Evolutionary conservation across 1,139 yeast species (phyloP).

Genomic region (Debaryomyces udenii): DNA sequence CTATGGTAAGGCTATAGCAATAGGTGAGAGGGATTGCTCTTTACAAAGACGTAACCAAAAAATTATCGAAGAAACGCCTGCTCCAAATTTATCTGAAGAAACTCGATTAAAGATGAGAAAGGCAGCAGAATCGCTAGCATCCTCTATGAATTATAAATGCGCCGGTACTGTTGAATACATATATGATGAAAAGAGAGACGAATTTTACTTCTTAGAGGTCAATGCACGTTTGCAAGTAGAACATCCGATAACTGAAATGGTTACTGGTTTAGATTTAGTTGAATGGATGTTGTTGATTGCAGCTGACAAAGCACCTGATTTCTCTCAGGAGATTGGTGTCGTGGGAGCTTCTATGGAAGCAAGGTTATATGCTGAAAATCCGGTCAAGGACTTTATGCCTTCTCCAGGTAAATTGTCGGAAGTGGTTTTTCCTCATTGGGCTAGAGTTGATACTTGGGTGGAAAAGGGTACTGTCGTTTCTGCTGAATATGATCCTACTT

Average conservation of each 20-base stretch:
- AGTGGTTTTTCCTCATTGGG: constrained; percentile 83
- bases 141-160: constrained; percentile 84
- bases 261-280: constrained; percentile 89
- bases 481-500: constrained; percentile 94
- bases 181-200: constrained; percentile 81
- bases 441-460: constrained; percentile 94
- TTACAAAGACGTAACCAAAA: constrained; percentile 96
- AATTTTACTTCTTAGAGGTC: constrained; percentile 92
- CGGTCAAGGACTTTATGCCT: constrained; percentile 91
- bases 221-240: constrained; percentile 97
- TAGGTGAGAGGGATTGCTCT: constrained; percentile 98
- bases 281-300: constrained; percentile 97
- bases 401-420: constrained; percentile 94
- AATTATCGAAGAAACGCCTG: constrained; percentile 96
- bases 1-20: constrained; percentile 82
- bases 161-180: constrained; percentile 98
- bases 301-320: constrained; percentile 84
- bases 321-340: constrained; percentile 56
- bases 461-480: constrained; percentile 85
- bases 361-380: constrained; percentile 93
- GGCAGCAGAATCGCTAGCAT: constrained; percentile 82
- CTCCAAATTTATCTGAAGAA: constrained; percentile 83
- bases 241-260: constrained; percentile 95
- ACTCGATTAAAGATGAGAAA: constrained; percentile 76
- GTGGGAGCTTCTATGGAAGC: constrained; percentile 97